These are phyloP conservation scores for Lachnellula occidentalis DNA, from an alignment of 2,329 filamentous ascomycete species.

Conservation along the genomic window DNA sequence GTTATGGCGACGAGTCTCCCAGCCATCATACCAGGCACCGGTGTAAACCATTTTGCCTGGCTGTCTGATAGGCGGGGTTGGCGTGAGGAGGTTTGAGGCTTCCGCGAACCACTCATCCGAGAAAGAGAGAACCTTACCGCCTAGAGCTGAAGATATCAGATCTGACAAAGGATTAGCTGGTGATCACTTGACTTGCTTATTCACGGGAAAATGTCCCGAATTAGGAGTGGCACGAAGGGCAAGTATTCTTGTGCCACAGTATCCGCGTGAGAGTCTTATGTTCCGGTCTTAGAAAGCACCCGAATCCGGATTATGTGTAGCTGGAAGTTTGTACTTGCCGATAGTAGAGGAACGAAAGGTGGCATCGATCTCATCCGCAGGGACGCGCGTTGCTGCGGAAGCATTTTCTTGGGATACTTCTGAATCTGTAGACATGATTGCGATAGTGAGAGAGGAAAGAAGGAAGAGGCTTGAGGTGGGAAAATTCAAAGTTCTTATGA, in stretches of 20 bases:
- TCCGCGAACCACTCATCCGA: constrained; percentile 67
- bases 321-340: constrained; percentile 39
- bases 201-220: neutral
- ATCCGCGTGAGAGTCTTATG: too few species aligned
- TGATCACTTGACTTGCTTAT: neutral
- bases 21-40: constrained; percentile 67
- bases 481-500: neutral
- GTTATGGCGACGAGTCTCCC: constrained; percentile 65
- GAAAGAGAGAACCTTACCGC: constrained; percentile 58
- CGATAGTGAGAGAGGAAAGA: neutral
- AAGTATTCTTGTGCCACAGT: neutral
- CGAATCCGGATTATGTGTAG: neutral
- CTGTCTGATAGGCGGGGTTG: constrained; percentile 56
- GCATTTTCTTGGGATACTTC: constrained; percentile 51
- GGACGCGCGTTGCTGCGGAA: constrained; percentile 43
- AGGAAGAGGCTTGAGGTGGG: neutral
- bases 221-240: neutral
- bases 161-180: constrained; percentile 38
- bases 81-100: constrained; percentile 57
- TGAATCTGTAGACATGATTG: constrained; percentile 33
- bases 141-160: constrained; percentile 54
- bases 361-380: constrained; percentile 51
- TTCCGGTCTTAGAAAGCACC: too few species aligned
- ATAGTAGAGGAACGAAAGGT: constrained; percentile 58
- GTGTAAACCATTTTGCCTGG: constrained; percentile 64